These are phyloP conservation scores for Talaromyces proteolyticus DNA, from an alignment of 495 filamentous ascomycete species.

Conservation along the genomic window DNA sequence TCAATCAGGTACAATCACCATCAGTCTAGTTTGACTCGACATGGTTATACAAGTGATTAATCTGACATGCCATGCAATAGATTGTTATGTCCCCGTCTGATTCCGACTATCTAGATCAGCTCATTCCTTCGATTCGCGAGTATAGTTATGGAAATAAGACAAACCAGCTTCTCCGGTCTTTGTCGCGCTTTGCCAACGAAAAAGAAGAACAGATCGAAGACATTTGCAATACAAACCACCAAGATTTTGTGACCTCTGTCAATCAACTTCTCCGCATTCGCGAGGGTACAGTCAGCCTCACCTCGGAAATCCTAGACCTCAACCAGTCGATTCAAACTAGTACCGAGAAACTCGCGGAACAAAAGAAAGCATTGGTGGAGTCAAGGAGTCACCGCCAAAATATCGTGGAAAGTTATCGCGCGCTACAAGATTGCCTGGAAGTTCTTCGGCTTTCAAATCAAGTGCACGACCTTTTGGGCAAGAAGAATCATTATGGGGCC, in stretches of 20 bases:
- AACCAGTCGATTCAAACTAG: constrained; percentile 94
- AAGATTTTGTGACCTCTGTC: constrained; percentile 90
- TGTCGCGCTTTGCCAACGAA: constrained; percentile 75
- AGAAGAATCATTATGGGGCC: constrained; percentile 93
- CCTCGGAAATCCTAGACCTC: constrained; percentile 83
- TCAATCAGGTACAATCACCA: constrained; percentile 29
- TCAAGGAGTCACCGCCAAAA: constrained; percentile 90
- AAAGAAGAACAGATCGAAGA: constrained; percentile 89
- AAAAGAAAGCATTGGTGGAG: constrained; percentile 90
- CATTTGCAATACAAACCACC: constrained; percentile 92
- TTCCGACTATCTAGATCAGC: constrained; percentile 87
- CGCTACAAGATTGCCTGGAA: constrained; percentile 84
- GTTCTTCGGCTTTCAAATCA: constrained; percentile 91
- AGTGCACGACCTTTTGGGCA: constrained; percentile 81
- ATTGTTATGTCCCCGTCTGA: constrained; percentile 90
- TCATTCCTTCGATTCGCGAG: constrained; percentile 90
- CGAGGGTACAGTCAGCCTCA: constrained; percentile 80
- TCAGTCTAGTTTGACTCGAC: neutral
- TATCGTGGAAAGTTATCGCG: constrained; percentile 87
- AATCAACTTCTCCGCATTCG: constrained; percentile 87
- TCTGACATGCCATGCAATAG: constrained; percentile 34
- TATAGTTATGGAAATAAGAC: constrained; percentile 72
- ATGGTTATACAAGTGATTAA: neutral
- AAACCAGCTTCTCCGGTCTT: constrained; percentile 64
- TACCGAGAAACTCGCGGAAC: constrained; percentile 88